phyloP scores from a whole-genome alignment of 768 basidiomycete species.

The Xerocomus potaroensis region DNA sequence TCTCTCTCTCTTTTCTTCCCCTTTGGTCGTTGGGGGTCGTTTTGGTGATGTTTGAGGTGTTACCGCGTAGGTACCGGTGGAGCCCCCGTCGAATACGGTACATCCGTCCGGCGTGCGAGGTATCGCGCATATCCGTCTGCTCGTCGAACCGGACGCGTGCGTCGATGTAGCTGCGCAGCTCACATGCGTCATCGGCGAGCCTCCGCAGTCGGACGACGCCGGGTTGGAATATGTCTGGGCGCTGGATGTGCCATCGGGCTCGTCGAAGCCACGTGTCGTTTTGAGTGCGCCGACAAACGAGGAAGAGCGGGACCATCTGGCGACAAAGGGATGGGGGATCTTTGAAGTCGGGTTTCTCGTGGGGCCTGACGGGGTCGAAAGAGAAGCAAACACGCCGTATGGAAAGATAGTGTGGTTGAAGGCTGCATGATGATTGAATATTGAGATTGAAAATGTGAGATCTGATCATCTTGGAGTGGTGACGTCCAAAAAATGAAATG shows the following conservation, averaged over 20 bases:
- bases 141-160: slow-evolving; percentile 33
- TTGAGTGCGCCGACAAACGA: slow-evolving; percentile 34
- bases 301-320: slow-evolving; percentile 33
- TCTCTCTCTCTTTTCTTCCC: no score
- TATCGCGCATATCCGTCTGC: slow-evolving; percentile 46
- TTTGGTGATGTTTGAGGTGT: no score
- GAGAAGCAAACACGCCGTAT: slow-evolving; percentile 41
- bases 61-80: no score
- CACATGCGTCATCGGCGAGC: slow-evolving; percentile 44
- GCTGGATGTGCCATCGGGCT: slow-evolving; percentile 34
- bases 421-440: not conserved
- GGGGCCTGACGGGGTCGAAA: slow-evolving; percentile 25
- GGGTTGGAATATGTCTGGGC: slow-evolving; percentile 36
- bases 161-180: slow-evolving; percentile 35
- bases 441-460: not conserved
- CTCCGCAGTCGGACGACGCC: slow-evolving; percentile 27
- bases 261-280: slow-evolving; percentile 29
- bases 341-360: slow-evolving; percentile 54
- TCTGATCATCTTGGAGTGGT: no score
- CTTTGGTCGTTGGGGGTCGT: no score
- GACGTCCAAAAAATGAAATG: slow-evolving; percentile 2
- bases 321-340: slow-evolving; percentile 34
- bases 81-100: slow-evolving; percentile 41
- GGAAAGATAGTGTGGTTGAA: slow-evolving; percentile 45
- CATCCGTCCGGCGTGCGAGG: slow-evolving; percentile 51